Evolutionary conservation across 2,329 filamentous ascomycete genomes (phyloP).

Genomic region (Teratosphaeria gauchensis): DNA sequence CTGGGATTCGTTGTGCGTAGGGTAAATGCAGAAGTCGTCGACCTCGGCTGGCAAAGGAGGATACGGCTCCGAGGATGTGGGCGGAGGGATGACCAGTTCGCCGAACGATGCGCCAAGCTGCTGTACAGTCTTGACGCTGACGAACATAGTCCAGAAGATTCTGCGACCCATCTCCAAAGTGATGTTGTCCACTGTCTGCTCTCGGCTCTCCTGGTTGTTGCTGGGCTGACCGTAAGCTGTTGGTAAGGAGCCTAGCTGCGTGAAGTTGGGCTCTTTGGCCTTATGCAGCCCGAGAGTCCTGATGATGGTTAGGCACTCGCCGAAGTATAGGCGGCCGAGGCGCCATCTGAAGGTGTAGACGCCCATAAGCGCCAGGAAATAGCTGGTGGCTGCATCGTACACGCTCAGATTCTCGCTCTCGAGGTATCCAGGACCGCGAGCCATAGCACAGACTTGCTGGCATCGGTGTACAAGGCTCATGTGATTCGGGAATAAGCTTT

Average conservation of each 20-base stretch:
- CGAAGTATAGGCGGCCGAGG: slow-evolving; percentile 59
- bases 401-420: slow-evolving; percentile 45
- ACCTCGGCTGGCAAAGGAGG: slow-evolving; percentile 72
- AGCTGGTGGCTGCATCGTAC: slow-evolving; percentile 62
- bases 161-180: slow-evolving; percentile 47
- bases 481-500: slow-evolving; percentile 58
- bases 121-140: slow-evolving; percentile 61
- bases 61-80: slow-evolving; percentile 65
- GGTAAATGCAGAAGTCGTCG: slow-evolving; percentile 71
- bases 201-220: slow-evolving; percentile 27
- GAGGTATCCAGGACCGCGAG: slow-evolving; percentile 52
- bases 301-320: slow-evolving; percentile 61
- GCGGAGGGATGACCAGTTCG: slow-evolving; percentile 65
- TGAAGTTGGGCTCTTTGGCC: slow-evolving; percentile 36
- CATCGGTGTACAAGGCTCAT: slow-evolving; percentile 62
- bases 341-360: slow-evolving; percentile 61
- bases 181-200: slow-evolving; percentile 34
- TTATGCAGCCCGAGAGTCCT: slow-evolving; percentile 58
- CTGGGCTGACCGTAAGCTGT: slow-evolving; percentile 28
- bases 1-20: slow-evolving; percentile 60
- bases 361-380: slow-evolving; percentile 59
- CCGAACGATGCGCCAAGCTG: slow-evolving; percentile 65
- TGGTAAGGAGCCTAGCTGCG: slow-evolving; percentile 28
- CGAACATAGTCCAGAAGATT: slow-evolving; percentile 74
- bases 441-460: slow-evolving; percentile 57